Evolutionary conservation across 2,329 filamentous ascomycete genomes (phyloP), one percentile per base, ranked within the genome.

Genomic region (Sarocladiaceae sp.): DNA sequence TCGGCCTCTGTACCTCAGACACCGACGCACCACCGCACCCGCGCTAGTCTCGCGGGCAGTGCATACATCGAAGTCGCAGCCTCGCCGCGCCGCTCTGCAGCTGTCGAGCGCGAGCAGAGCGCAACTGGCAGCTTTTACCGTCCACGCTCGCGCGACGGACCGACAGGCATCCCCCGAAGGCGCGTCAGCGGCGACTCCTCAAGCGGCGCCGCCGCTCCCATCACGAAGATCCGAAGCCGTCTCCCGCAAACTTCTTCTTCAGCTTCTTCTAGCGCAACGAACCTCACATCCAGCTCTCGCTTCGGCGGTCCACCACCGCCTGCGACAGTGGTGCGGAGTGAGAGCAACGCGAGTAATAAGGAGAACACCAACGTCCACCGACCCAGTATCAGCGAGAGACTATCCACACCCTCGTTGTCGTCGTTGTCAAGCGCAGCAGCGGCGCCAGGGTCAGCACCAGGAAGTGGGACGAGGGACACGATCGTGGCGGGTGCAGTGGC

Each of bases 1-100:
- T 65, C 72, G 4, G 54, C 63, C 3, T 74, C 73, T 6, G 63
- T 71, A 46, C 74, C 75, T 3, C 66, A 70, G 29, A 79, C 74
- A 3, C 75, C 76, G 0, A 76, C 73, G 0, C 66, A 72, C 35
- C 66, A 72, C 40, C 60, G 62, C 24, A 66, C 56, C 51, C 62
- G 53, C 23, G 56, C 56, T 47, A 67, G 59, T 46, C 50, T 64
- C 5, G 60, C 59, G 5, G 52, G 55, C 45, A 63, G 66, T 6
- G 65, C 74, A 0, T 73, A 67, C 45, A 71, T 78, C 45, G 76
- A 79, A 50, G 68, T 79, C 6, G 73, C 74, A 2, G 65, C 73
- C 31, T 73, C 66, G 42, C 70, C 72, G 6, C 59, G 67, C 6
- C 61, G 67, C 37, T 56, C 62, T 3, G 55, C 65, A 3, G 56